Base-by-base conservation (phyloP, 768 basidiomycete genomes). In the Tricholoma terreum region DNA sequence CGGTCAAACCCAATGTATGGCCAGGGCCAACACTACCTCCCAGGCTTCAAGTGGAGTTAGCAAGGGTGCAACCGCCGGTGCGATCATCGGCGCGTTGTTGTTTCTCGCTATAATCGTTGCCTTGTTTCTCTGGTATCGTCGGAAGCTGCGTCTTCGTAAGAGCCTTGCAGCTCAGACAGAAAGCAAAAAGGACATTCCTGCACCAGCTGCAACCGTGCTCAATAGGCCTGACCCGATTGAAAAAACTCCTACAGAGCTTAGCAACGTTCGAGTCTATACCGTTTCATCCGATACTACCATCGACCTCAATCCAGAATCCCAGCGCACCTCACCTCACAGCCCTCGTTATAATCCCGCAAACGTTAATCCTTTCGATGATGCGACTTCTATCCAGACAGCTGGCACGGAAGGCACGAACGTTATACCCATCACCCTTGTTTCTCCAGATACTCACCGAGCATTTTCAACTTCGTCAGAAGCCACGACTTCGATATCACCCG, bases 141-240 rank as follows among this genome's bases (percentile, higher is more conserved):
- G 84, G 56, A 82, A 76, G 58, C 68, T 69, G 43, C 80, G 79
- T 53, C 68, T 79, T 14, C 76, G 75, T 59, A 75, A 69, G 43
- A 68, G 71, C 15, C 54, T 67, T 21, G 66, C 73, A 15, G 62
- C 65, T 19, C 66, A 57, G 14, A 67, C 62, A 31, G 82, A 84
- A 57, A 64, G 73, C 55, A 80, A 80, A 62, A 69, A 73, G 51
- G 90, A 92, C 64, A 71, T 83, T 17, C 90, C 89, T 35, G 90
- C 89, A 1, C 74, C 87, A 19, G 90, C 91, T 17, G 86, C 82
- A 63, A 83, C 84, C 9, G 91, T 92, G 33, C 85, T 92, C 58
- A 89, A 85, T 68, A 79, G 90, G 40, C 89, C 90, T n/a, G 88
- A 92, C 70, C 90, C 90, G 30, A 85, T 73, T 52, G 89, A 89